These are phyloP conservation scores for Apophysomyces elegans DNA, from an alignment of 371 early-diverging fungal genomes.

Conservation along the genomic window DNA sequence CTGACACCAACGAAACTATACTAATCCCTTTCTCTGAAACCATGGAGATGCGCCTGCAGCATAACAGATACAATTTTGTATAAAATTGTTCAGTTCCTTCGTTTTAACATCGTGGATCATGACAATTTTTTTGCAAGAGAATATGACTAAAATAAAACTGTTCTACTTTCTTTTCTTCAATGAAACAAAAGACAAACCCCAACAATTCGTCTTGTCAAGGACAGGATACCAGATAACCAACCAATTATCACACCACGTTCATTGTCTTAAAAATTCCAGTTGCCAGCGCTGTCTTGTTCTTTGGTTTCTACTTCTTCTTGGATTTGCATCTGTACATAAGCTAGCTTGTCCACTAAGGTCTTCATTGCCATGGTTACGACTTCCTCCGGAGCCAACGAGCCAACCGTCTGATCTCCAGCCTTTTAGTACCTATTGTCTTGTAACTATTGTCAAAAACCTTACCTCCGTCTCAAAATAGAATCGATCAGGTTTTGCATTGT, in stretches of 20 bases:
- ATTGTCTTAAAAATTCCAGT: constrained; percentile 28
- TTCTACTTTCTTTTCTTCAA: too few relatives aligned
- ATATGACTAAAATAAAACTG: too few relatives aligned
- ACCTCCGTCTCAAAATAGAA: constrained; percentile 93
- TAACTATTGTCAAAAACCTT: constrained; percentile 12
- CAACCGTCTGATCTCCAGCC: constrained; percentile 63
- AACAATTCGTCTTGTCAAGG: too few relatives aligned
- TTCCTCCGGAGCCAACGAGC: constrained; percentile 87
- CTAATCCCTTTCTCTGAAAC: too few relatives aligned
- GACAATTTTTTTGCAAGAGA: too few relatives aligned
- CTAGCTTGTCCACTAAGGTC: constrained; percentile 83
- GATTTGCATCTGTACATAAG: constrained; percentile 75
- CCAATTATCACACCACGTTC: neutral
- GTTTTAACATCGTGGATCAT: too few relatives aligned
- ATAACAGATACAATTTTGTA: too few relatives aligned
- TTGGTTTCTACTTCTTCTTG: constrained; percentile 64
- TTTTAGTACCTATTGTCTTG: neutral
- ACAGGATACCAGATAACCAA: too few relatives aligned
- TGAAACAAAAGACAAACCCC: too few relatives aligned
- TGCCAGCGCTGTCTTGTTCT: constrained; percentile 38
- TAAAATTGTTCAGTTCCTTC: too few relatives aligned
- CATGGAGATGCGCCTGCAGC: too few relatives aligned
- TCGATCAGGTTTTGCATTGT: constrained; percentile 80
- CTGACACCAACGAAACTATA: too few relatives aligned
- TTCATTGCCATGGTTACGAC: constrained; percentile 84